phyloP scores from a whole-genome alignment of 805 yeast species.

The Pichia nanzhaoensis region DNA sequence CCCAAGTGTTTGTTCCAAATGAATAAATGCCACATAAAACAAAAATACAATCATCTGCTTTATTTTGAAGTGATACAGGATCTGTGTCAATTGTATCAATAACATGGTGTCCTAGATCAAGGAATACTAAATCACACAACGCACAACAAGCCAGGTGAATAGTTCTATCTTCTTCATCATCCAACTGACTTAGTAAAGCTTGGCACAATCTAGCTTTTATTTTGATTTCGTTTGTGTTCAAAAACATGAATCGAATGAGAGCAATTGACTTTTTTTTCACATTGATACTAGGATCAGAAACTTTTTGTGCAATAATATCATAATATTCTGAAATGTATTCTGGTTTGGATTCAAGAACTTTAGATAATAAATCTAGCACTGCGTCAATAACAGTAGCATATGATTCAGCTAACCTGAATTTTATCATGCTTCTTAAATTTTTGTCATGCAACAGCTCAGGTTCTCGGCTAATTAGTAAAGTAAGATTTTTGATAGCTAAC shows the following conservation, averaged over 20 bases:
- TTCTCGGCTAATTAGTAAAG: conserved; percentile 48
- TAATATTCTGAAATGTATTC: conserved; percentile 43
- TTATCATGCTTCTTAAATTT: conserved; percentile 45
- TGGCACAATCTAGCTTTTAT: conserved; percentile 40
- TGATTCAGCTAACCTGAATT: conserved; percentile 45
- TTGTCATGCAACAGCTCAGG: conserved; percentile 43
- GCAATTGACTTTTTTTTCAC: conserved; percentile 60
- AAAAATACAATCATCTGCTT: conserved; percentile 1
- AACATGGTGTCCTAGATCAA: background rate
- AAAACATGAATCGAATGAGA: conserved; percentile 43
- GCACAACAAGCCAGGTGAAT: conserved; percentile 35
- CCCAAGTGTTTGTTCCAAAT: conserved; percentile 34
- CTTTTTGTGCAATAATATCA: conserved; percentile 40
- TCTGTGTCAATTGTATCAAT: background rate
- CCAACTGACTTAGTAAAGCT: conserved; percentile 46
- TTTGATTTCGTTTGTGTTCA: conserved; percentile 24
- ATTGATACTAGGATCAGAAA: conserved; percentile 53
- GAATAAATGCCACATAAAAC: conserved; percentile 34
- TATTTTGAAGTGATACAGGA: background rate
- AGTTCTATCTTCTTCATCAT: conserved; percentile 64
- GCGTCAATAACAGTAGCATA: conserved; percentile 76
- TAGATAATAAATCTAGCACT: conserved; percentile 57
- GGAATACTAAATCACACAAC: conserved; percentile 36
- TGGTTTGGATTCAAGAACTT: conserved; percentile 38
- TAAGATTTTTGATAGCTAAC: conserved; percentile 58